A percentile compares a stretch with the other conserved stretches of the same genome.
Evolutionary conservation across 2,329 filamentous ascomycete species (phyloP).

Genomic region (Fusarium mexicanum): DNA sequence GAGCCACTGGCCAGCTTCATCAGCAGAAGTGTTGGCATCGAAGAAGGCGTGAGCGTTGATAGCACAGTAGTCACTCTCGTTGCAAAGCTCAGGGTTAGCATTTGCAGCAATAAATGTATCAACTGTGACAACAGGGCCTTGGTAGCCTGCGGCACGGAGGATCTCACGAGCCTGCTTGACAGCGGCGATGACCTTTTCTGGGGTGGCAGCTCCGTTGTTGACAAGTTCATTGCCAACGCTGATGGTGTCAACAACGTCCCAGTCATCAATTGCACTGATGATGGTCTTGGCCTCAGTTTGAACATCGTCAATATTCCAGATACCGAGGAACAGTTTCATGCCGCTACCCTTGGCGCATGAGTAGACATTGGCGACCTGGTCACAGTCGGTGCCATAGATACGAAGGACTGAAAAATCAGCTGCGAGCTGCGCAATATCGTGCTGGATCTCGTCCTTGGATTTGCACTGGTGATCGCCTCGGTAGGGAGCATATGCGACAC

Average conservation of each 20-base stretch:
- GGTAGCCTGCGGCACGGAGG: conserved; percentile 71
- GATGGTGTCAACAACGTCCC: conserved; percentile 75
- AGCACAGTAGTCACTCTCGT: conserved; percentile 79
- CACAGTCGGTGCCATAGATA: conserved; percentile 83
- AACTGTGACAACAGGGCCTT: conserved; percentile 79
- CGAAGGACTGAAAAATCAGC: conserved; percentile 71
- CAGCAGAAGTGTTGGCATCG: conserved; percentile 68
- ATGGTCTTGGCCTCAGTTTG: conserved; percentile 68
- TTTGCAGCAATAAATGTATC: conserved; percentile 80
- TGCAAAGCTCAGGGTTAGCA: conserved; percentile 74
- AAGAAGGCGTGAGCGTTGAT: conserved; percentile 89
- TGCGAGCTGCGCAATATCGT: conserved; percentile 68
- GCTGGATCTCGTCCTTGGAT: conserved; percentile 66
- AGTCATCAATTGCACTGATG: conserved; percentile 69
- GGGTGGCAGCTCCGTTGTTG: conserved; percentile 67
- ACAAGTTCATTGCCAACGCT: conserved; percentile 85
- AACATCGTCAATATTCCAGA: conserved; percentile 71
- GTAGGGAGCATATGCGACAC: conserved; percentile 62
- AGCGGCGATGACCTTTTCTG: conserved; percentile 64
- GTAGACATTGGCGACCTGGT: conserved; percentile 72
- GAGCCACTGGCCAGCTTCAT: conserved; percentile 74
- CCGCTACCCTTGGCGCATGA: conserved; percentile 70
- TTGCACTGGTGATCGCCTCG: conserved; percentile 71
- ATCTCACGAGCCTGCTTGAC: conserved; percentile 65
- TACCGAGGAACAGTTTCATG: conserved; percentile 78